Percentiles rank a stretch among this genome's conserved stretches.
These are phyloP conservation scores for Pichia kluyveri DNA, from an alignment of 805 yeast species.

Conservation along the genomic window DNA sequence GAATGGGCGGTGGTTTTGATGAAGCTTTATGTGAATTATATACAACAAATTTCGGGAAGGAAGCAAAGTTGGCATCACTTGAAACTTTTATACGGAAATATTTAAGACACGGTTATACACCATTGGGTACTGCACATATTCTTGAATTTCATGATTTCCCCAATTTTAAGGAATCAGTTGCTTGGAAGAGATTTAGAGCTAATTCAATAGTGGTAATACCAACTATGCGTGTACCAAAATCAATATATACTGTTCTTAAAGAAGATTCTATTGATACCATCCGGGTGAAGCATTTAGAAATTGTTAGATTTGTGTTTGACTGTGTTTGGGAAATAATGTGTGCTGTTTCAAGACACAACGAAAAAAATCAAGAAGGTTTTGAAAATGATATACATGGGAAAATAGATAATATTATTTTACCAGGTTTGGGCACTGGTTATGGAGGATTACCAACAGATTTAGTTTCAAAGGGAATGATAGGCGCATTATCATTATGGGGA, in stretches of 20 bases:
- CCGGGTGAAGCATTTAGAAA: neutral
- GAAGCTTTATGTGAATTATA: constrained; percentile 25
- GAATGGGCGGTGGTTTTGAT: constrained; percentile 46
- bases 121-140: constrained; percentile 23
- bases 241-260: constrained; percentile 3
- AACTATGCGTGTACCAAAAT: constrained; percentile 31
- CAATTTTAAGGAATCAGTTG: constrained; percentile 16
- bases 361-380: neutral
- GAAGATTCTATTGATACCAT: neutral
- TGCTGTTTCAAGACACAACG: constrained; percentile 17
- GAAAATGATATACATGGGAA: neutral
- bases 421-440: constrained; percentile 34
- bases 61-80: neutral
- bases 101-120: constrained; percentile 25
- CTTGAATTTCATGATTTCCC: constrained; percentile 20
- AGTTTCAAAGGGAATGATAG: constrained; percentile 28
- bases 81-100: constrained; percentile 17
- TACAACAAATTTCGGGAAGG: neutral
- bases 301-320: constrained; percentile 25
- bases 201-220: constrained; percentile 29
- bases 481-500: constrained; percentile 25
- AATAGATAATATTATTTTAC: constrained; percentile 23
- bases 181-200: constrained; percentile 23
- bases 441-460: constrained; percentile 26
- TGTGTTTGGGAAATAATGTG: constrained; percentile 29